Evolutionary conservation across 179 eudicot genomes (phyloP).

Genomic region (Carnegiea gigantea): DNA sequence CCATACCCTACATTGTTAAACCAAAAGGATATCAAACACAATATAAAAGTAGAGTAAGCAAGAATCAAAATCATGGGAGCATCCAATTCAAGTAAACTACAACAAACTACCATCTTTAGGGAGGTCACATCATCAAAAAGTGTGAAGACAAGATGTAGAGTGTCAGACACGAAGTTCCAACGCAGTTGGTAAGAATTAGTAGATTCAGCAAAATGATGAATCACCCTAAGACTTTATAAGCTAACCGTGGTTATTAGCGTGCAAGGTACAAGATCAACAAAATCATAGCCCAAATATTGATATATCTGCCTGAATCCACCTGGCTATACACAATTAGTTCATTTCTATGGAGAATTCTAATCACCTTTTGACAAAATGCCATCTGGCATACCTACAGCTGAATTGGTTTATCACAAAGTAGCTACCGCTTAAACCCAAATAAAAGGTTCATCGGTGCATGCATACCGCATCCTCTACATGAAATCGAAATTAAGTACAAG

Average conservation of each 20-base stretch:
- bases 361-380: conserved; percentile 10
- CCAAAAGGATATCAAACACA: conserved; percentile 6
- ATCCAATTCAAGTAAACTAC: background rate
- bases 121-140: no score
- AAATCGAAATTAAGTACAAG: background rate
- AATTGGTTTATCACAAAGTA: background rate
- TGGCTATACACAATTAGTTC: background rate
- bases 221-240: background rate
- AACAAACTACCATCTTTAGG: no score
- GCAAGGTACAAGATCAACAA: background rate
- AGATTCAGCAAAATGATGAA: background rate
- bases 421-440: background rate
- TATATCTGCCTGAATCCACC: background rate
- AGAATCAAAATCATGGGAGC: background rate
- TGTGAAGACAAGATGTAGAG: background rate
- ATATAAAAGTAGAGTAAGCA: background rate
- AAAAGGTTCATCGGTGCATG: background rate
- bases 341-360: background rate
- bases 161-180: background rate
- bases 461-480: background rate
- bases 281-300: background rate
- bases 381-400: conserved; percentile 12
- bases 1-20: conserved; percentile 58
- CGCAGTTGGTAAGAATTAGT: background rate
- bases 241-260: background rate